These are phyloP conservation scores for Zea mays DNA, from an alignment of 176 grass and related monocot genomes.

Conservation along the genomic window DNA sequence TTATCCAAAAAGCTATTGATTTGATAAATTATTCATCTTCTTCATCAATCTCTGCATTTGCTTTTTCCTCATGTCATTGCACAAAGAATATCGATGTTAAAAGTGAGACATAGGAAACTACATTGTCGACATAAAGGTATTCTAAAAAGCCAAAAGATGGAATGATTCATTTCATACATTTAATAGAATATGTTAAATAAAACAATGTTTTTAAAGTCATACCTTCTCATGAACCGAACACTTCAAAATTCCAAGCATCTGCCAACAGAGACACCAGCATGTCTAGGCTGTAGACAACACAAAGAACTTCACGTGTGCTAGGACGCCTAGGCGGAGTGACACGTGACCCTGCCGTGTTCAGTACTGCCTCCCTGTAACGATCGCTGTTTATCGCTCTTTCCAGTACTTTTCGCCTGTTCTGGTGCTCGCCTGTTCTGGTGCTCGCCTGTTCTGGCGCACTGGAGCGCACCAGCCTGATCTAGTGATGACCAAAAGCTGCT, in stretches of 20 bases:
- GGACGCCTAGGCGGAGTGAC: too few relatives aligned
- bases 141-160: not conserved
- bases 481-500: slow-evolving; percentile 13
- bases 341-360: too few relatives aligned
- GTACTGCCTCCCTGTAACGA: too few relatives aligned
- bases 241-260: slow-evolving; percentile 85
- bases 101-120: slow-evolving; percentile 15
- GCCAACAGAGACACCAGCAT: slow-evolving; percentile 79
- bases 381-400: too few relatives aligned
- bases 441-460: too few relatives aligned
- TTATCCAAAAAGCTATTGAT: slow-evolving; percentile 73
- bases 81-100: slow-evolving; percentile 31
- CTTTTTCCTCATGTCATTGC: slow-evolving; percentile 55
- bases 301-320: not conserved
- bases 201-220: slow-evolving; percentile 18
- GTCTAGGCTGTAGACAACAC: slow-evolving; percentile 40
- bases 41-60: slow-evolving; percentile 72
- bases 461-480: not conserved
- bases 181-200: slow-evolving; percentile 6
- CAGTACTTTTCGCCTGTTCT: too few relatives aligned
- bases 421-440: too few relatives aligned
- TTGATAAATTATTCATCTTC: slow-evolving; percentile 86
- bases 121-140: slow-evolving; percentile 8
- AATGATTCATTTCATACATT: not conserved
- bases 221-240: slow-evolving; percentile 59